phyloP scores from a whole-genome alignment of 164 flowering plant genomes.

The Aristolochia contorta region DNA sequence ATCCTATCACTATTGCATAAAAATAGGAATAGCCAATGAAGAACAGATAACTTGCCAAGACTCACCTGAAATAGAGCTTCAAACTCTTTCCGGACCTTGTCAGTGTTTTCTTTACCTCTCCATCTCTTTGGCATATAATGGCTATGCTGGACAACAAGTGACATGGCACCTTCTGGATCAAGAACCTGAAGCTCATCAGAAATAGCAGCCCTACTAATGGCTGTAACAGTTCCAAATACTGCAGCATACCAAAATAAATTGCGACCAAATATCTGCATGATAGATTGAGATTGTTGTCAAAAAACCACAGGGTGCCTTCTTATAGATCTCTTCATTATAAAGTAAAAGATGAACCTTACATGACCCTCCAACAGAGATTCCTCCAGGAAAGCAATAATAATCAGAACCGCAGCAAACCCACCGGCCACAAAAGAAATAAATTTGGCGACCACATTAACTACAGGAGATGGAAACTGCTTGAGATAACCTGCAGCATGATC shows the following conservation, averaged over 20 bases:
- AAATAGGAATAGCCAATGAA: background rate
- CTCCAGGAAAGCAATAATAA: slow-evolving; percentile 90
- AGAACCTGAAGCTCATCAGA: slow-evolving; percentile 77
- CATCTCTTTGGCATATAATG: slow-evolving; percentile 96
- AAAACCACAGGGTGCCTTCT: background rate
- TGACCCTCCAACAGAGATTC: slow-evolving; percentile 98
- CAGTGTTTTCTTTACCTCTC: slow-evolving; percentile 89
- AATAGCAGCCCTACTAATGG: slow-evolving; percentile 81
- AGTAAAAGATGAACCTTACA: slow-evolving; percentile 34
- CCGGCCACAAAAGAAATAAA: slow-evolving; percentile 90
- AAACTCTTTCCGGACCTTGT: slow-evolving; percentile 68
- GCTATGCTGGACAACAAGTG: slow-evolving; percentile 78
- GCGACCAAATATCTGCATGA: slow-evolving; percentile 86
- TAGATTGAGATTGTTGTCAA: background rate
- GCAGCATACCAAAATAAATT: slow-evolving; percentile 96
- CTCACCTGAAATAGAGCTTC: slow-evolving; percentile 89
- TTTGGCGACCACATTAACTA: slow-evolving; percentile 72
- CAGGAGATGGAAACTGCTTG: slow-evolving; percentile 94
- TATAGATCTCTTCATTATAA: background rate
- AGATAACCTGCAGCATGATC: slow-evolving; percentile 75
- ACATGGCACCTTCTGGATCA: slow-evolving; percentile 88
- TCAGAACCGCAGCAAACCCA: slow-evolving; percentile 91
- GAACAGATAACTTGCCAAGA: background rate
- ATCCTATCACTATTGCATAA: background rate
- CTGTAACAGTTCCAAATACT: slow-evolving; percentile 92